phyloP scores from a whole-genome alignment of 805 yeast genomes.

The Candida alai region DNA sequence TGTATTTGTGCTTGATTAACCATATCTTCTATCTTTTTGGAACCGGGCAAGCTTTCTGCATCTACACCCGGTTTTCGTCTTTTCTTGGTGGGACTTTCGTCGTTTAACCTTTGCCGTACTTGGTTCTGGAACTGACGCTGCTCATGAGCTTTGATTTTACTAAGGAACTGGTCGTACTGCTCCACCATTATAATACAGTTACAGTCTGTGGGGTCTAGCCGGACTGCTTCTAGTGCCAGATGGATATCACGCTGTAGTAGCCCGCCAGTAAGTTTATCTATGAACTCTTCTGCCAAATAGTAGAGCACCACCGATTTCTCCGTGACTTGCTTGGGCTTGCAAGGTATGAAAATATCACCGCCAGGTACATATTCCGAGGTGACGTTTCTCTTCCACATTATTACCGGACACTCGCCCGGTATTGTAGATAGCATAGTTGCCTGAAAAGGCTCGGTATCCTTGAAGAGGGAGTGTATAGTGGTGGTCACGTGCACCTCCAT shows the following conservation, averaged over 20 bases:
- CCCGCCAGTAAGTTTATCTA: constrained; percentile 12
- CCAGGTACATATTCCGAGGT: constrained; percentile 45
- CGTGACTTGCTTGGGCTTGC: constrained; percentile 31
- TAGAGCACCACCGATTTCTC: constrained; percentile 46
- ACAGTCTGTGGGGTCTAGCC: constrained; percentile 6
- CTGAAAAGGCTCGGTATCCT: neutral
- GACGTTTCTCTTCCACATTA: constrained; percentile 50
- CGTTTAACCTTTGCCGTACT: constrained; percentile 23
- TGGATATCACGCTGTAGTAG: too few relatives aligned
- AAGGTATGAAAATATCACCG: constrained; percentile 55
- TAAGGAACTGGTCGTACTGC: constrained; percentile 46
- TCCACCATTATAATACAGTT: constrained; percentile 43
- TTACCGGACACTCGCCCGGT: constrained; percentile 37
- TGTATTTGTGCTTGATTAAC: constrained; percentile 45
- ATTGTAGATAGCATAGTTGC: neutral
- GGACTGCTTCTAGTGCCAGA: too few relatives aligned
- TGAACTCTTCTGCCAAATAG: constrained; percentile 45
- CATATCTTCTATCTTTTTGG: constrained; percentile 36
- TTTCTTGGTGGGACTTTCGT: constrained; percentile 6
- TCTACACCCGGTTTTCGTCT: constrained; percentile 7
- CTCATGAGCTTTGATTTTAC: constrained; percentile 41
- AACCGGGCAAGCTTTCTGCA: constrained; percentile 11
- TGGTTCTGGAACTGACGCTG: constrained; percentile 40
- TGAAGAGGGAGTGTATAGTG: neutral
- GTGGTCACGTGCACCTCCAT: constrained; percentile 29